Percentiles rank a stretch among this genome's conserved stretches.
Conservation (phyloP, 2,329 filamentous ascomycete species). For the Aspergillus quadrilineatus region DNA sequence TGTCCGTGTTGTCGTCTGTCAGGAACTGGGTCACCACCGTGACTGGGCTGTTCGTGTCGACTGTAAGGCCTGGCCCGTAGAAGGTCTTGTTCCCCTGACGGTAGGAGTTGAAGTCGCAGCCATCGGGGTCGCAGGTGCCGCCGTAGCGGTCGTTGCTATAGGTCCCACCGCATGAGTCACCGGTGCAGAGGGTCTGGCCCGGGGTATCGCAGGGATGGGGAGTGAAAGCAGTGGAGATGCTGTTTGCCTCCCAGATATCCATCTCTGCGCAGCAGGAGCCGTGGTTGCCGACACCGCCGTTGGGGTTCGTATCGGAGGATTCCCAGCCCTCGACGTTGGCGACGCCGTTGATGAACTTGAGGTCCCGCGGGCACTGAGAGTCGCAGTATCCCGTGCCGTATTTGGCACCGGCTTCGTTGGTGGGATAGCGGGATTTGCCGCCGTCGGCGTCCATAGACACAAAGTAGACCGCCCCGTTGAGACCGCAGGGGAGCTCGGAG, state of each 20-base stretch:
- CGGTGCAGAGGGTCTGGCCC: slow-evolving; percentile 53
- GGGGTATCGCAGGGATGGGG: slow-evolving; percentile 62
- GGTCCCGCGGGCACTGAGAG: slow-evolving; percentile 55
- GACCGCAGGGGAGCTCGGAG: slow-evolving; percentile 65
- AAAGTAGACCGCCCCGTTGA: slow-evolving; percentile 71
- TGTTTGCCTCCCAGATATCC: slow-evolving; percentile 71
- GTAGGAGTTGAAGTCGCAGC: slow-evolving; percentile 70
- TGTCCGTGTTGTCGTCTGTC: slow-evolving; percentile 50
- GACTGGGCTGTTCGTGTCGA: slow-evolving; percentile 58
- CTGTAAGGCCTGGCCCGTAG: slow-evolving; percentile 59
- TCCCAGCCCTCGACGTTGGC: slow-evolving; percentile 58
- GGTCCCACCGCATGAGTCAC: slow-evolving; percentile 54
- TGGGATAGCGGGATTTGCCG: slow-evolving; percentile 51
- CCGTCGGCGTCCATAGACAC: slow-evolving; percentile 62
- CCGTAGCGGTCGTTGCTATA: slow-evolving; percentile 56
- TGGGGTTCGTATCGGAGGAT: slow-evolving; percentile 54
- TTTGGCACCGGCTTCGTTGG: slow-evolving; percentile 58
- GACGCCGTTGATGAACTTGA: slow-evolving; percentile 49
- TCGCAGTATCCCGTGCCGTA: slow-evolving; percentile 67
- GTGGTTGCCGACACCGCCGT: slow-evolving; percentile 53
- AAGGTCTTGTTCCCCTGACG: slow-evolving; percentile 64
- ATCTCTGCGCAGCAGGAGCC: slow-evolving; percentile 68
- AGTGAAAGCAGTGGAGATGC: slow-evolving; percentile 62
- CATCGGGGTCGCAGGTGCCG: slow-evolving; percentile 66
- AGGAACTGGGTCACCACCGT: slow-evolving; percentile 69